These are phyloP conservation scores for Cocos nucifera DNA, from an alignment of 176 grass and related monocot species.

Conservation along the genomic window DNA sequence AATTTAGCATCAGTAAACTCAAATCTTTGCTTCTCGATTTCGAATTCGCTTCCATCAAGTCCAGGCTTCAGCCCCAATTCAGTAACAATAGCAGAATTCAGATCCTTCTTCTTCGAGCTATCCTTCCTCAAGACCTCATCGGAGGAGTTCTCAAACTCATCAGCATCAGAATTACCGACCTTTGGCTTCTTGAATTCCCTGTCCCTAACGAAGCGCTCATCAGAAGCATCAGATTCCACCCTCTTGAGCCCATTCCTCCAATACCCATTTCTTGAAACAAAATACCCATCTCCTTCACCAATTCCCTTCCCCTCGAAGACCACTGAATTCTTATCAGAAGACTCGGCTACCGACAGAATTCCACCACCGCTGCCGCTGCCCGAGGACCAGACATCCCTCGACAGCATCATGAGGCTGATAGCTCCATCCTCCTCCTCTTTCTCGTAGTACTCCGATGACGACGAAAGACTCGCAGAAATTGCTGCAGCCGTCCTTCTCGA, in stretches of 20 bases:
- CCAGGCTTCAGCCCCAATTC: background rate
- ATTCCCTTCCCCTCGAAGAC: slow-evolving; percentile 2
- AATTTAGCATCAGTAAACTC: background rate
- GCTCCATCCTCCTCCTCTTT: slow-evolving; percentile 30
- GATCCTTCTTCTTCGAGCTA: background rate
- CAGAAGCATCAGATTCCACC: slow-evolving; percentile 20
- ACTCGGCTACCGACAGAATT: background rate
- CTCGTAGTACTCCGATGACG: background rate
- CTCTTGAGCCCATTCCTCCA: background rate
- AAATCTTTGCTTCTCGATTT: background rate
- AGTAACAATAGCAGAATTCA: background rate
- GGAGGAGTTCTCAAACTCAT: too few species aligned
- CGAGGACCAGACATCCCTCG: slow-evolving; percentile 15
- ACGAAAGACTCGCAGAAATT: background rate
- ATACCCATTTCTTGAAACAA: slow-evolving; percentile 3
- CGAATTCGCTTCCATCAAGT: background rate
- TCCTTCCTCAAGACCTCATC: too few species aligned
- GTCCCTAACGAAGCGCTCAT: slow-evolving; percentile 8
- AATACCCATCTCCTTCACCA: slow-evolving; percentile 7
- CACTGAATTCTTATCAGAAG: slow-evolving; percentile 10
- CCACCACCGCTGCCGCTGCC: background rate
- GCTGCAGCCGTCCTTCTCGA: slow-evolving; percentile 2
- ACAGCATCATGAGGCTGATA: slow-evolving; percentile 14
- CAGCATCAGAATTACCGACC: too few species aligned
- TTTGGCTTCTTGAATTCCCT: slow-evolving; percentile 3